These are phyloP conservation scores for Leptomonas seymouri DNA, from an alignment of 208 protist species.

Conservation along the genomic window DNA sequence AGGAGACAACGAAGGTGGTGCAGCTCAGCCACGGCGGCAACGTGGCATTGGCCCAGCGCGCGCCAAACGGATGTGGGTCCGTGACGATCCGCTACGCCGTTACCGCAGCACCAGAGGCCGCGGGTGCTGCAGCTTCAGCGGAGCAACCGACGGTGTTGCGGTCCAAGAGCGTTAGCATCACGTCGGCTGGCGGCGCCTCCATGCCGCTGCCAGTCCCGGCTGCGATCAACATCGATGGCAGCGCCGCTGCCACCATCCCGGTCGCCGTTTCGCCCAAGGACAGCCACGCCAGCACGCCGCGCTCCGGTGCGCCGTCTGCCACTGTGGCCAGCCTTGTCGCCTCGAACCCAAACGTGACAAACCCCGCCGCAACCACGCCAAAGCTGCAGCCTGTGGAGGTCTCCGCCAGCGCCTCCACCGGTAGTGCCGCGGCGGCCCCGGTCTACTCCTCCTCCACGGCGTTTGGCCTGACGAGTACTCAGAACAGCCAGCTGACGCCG, in stretches of 20 bases:
- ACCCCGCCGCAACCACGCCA: conserved; percentile 24
- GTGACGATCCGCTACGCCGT: conserved; percentile 65
- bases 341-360: conserved; percentile 28
- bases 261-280: conserved; percentile 15
- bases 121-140: too few relatives aligned
- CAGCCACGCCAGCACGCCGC: conserved; percentile 17
- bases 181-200: conserved; percentile 14
- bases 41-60: conserved; percentile 50
- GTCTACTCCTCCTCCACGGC: conserved; percentile 7
- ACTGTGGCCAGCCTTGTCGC: not conserved
- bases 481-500: conserved; percentile 29
- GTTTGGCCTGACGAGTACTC: conserved; percentile 11
- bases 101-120: conserved; percentile 19
- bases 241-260: conserved; percentile 15
- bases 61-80: conserved; percentile 54
- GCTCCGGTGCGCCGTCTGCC: not conserved
- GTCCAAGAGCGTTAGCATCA: conserved; percentile 13
- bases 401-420: conserved; percentile 8
- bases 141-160: not conserved
- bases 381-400: conserved; percentile 24
- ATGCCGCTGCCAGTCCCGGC: conserved; percentile 32
- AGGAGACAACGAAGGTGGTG: conserved; percentile 41
- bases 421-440: conserved; percentile 6
- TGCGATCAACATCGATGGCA: conserved; percentile 32
- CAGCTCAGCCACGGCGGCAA: conserved; percentile 73